Evolutionary conservation across 257 asterid species (phyloP), one percentile per base, ranked within the genome.

Genomic region (Solanum piurae): DNA sequence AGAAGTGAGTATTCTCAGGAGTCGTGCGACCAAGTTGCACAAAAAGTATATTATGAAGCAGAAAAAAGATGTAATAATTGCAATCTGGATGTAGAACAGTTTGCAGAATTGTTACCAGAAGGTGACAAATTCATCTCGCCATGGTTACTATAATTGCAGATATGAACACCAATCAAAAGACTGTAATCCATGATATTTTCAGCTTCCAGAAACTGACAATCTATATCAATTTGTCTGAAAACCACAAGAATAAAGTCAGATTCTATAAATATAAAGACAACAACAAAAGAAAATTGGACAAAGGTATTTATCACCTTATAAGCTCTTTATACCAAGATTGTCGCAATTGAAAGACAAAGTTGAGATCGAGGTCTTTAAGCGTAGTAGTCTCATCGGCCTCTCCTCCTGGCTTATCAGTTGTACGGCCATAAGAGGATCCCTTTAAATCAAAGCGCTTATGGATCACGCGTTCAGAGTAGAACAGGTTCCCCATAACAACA

Each of bases 101-200:
- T 75, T 84, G 88, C 86, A 37, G 77, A 88, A 62, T 14, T 9
- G 46, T 85, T 83, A 79, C 86, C 87, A 38, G 60, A 40, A 37
- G 52, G 66, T 29, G 75, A 86, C 10, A 58, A 31, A 66, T 80
- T 72, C 46, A 84, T 72, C 80, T 27, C 84, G 49, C 27, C 29
- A 3, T 60, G 33, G 88, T 29, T 73, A 52, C 27, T 62, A 87
- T 88, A 92, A 89, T 93, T 94, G 72, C 96, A 96, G 87, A 95
- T 94, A 91, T 95, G 98, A 89, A 95, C 92, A 66, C 98, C 98
- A 37, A 94, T 93, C 87, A 95, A 91, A 87, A 95, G 98, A 92
- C 98, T 95, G 87, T 95, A 95, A 91, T 95, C 98, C 98, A 95
- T 95, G 36, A 95, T 95, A 79, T 94, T 89, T 90, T 94, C 98